phyloP scores from a whole-genome alignment of 345 rosid species.

The Stellera chamaejasme region DNA sequence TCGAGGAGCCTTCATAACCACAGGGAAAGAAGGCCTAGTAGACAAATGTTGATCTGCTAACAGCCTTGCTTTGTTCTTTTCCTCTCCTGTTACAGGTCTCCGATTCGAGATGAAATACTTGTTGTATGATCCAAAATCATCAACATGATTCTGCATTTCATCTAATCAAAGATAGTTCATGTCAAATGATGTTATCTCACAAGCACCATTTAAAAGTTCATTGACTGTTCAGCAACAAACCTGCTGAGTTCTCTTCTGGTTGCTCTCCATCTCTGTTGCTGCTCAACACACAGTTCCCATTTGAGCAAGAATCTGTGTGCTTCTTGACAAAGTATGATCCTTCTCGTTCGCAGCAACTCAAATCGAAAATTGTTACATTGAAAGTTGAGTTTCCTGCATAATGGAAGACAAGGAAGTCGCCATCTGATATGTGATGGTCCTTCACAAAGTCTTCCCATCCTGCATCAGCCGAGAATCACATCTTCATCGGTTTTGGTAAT shows the following conservation, averaged over 20 bases:
- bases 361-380: not conserved
- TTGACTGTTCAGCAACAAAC: too few species aligned
- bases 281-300: not conserved
- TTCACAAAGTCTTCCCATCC: not conserved
- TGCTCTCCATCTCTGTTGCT: not conserved
- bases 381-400: slow-evolving; percentile 4
- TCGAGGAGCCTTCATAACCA: slow-evolving; percentile 5
- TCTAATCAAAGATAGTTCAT: too few species aligned
- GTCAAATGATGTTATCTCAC: too few species aligned
- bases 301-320: not conserved
- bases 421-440: not conserved
- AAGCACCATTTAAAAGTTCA: too few species aligned
- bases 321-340: slow-evolving; percentile 6
- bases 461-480: too few species aligned
- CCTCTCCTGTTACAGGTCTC: not conserved
- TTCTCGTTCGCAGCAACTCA: slow-evolving; percentile 1
- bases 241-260: too few species aligned
- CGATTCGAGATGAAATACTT: too few species aligned
- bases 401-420: slow-evolving; percentile 4
- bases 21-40: not conserved
- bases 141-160: too few species aligned
- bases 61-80: not conserved
- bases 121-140: not conserved
- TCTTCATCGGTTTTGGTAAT: not conserved
- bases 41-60: not conserved